A percentile compares a stretch with the other conserved stretches of the same genome.
Evolutionary conservation across 2,329 filamentous ascomycete species (phyloP).

Genomic region (Huntiella abstrusa): DNA sequence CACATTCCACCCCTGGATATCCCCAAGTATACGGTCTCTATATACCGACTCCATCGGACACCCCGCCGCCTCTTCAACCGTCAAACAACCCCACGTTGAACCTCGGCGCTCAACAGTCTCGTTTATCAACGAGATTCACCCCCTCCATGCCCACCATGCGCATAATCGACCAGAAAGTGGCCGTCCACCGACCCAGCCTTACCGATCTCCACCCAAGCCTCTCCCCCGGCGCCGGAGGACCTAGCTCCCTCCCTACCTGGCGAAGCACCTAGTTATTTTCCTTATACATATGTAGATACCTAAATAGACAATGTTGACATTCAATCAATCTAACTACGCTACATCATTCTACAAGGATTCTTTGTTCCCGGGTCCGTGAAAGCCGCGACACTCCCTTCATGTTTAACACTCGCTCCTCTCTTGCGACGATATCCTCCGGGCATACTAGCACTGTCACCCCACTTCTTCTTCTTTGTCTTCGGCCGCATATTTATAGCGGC

Average conservation of each 20-base stretch:
- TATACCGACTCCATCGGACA: no score
- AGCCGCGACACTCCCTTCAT: slow-evolving; percentile 26
- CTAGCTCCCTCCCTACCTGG: no score
- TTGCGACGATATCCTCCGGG: slow-evolving; percentile 12
- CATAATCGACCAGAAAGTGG: slow-evolving; percentile 8
- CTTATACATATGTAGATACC: no score
- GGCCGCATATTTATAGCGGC: slow-evolving; percentile 42
- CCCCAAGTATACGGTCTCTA: no score
- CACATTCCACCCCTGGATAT: no score
- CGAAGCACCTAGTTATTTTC: no score
- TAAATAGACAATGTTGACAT: no score
- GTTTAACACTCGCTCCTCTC: slow-evolving; percentile 19
- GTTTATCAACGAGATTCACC: neutral
- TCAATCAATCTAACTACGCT: slow-evolving; percentile 11
- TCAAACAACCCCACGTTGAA: no score
- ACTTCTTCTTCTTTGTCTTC: slow-evolving; percentile 20
- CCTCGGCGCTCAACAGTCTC: no score
- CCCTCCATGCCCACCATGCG: slow-evolving; percentile 6
- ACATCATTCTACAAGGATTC: slow-evolving; percentile 36
- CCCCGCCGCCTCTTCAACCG: no score
- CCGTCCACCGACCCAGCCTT: slow-evolving; percentile 16
- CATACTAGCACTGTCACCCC: slow-evolving; percentile 1
- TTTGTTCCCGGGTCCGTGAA: slow-evolving; percentile 33
- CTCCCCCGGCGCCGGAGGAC: no score
- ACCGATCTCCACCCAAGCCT: slow-evolving; percentile 17